phyloP scores from a whole-genome alignment of 208 protist genomes.

The Sergeia podlipaevii region DNA sequence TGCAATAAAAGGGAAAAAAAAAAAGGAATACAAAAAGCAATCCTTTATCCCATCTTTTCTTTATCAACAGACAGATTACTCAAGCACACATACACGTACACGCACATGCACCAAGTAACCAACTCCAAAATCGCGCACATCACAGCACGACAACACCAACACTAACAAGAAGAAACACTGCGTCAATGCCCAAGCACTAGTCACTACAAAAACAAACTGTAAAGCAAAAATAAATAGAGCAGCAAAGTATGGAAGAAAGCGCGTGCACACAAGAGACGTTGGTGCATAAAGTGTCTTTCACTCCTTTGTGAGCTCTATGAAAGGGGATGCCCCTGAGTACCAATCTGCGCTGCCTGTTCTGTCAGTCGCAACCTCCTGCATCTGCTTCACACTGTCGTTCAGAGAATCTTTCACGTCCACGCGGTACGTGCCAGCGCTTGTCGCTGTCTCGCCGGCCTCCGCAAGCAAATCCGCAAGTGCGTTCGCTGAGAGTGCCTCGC shows the following conservation, averaged over 20 bases:
- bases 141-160: background rate
- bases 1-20: too few species aligned
- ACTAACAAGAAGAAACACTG: background rate
- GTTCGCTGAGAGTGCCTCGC: conserved; percentile 39
- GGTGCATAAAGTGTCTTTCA: too few species aligned
- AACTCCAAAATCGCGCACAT: background rate
- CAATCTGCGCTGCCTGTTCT: conserved; percentile 43
- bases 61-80: too few species aligned
- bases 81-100: background rate
- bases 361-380: conserved; percentile 58
- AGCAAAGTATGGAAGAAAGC: background rate
- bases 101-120: background rate
- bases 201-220: background rate
- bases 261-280: too few species aligned
- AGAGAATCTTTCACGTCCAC: conserved; percentile 33
- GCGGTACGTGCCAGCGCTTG: conserved; percentile 20
- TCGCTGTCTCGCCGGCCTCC: conserved; percentile 19
- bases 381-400: conserved; percentile 51
- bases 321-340: conserved; percentile 53
- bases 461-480: conserved; percentile 63
- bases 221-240: conserved; percentile 3
- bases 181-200: background rate
- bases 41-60: too few species aligned
- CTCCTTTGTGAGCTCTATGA: conserved; percentile 6
- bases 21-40: too few species aligned